These are phyloP conservation scores for Actinomortierella ambigua DNA, from an alignment of 371 early-diverging fungal species.

Conservation along the genomic window DNA sequence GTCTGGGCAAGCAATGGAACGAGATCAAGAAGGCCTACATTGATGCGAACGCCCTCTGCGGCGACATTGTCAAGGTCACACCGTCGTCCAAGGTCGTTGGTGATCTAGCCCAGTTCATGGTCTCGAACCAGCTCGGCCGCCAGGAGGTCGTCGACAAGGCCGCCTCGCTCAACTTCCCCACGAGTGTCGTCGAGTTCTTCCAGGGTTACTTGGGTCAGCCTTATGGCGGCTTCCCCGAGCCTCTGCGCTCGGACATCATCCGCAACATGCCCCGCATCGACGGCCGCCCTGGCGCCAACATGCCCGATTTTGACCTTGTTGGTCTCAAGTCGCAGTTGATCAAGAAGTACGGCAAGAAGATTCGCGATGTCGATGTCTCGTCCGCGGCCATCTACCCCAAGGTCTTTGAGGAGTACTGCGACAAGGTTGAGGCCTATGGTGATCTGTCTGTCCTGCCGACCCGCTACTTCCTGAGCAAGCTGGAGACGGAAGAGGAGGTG, in stretches of 20 bases:
- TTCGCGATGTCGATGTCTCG: slow-evolving; percentile 87
- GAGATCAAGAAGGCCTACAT: slow-evolving; percentile 91
- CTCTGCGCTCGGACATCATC: slow-evolving; percentile 83
- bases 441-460: slow-evolving; percentile 90
- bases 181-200: slow-evolving; percentile 94
- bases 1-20: slow-evolving; percentile 92
- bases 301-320: slow-evolving; percentile 81
- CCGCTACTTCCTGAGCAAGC: slow-evolving; percentile 86
- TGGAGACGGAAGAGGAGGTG: slow-evolving; percentile 87
- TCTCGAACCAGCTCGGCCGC: slow-evolving; percentile 78
- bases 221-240: slow-evolving; percentile 93
- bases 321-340: slow-evolving; percentile 70
- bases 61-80: slow-evolving; percentile 96
- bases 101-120: slow-evolving; percentile 97
- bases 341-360: slow-evolving; percentile 76
- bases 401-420: slow-evolving; percentile 90
- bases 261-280: slow-evolving; percentile 76
- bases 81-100: slow-evolving; percentile 97
- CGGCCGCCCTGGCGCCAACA: slow-evolving; percentile 84
- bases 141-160: slow-evolving; percentile 82
- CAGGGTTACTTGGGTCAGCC: slow-evolving; percentile 95
- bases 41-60: slow-evolving; percentile 90
- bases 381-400: slow-evolving; percentile 92
- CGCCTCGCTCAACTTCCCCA: slow-evolving; percentile 84
- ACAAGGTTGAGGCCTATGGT: slow-evolving; percentile 75